A percentile compares a stretch with the other conserved stretches of the same genome.
Evolutionary conservation across 805 yeast genomes (phyloP).

Genomic region (Metschnikowia chrysomelidarum): DNA sequence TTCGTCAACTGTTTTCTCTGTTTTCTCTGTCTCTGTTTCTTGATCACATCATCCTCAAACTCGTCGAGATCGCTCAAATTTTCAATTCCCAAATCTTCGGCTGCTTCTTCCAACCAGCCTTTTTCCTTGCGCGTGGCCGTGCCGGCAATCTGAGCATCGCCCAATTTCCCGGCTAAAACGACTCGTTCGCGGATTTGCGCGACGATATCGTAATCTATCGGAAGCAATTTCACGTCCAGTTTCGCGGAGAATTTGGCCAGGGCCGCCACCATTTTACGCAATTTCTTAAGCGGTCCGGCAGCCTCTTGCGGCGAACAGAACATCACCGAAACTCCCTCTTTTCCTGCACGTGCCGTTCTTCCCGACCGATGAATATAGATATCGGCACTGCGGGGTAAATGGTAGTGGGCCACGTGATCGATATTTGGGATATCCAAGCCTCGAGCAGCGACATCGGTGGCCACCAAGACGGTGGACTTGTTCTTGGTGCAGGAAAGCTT

Average conservation of each 20-base stretch:
- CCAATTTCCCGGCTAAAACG: conserved; percentile 65
- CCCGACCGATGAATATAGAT: conserved; percentile 95
- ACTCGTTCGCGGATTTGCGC: conserved; percentile 69
- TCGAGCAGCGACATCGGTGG: conserved; percentile 98
- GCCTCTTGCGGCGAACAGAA: conserved; percentile 93
- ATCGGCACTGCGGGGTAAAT: conserved; percentile 91
- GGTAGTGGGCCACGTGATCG: conserved; percentile 94
- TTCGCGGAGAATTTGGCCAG: conserved; percentile 33
- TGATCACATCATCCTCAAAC: conserved; percentile 63
- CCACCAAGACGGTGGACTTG: conserved; percentile 69
- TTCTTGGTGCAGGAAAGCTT: conserved; percentile 47
- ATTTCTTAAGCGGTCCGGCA: conserved; percentile 77
- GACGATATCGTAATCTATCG: conserved; percentile 73
- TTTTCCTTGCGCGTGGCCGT: conserved; percentile 65
- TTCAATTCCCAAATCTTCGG: conserved; percentile 88
- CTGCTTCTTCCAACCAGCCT: conserved; percentile 84
- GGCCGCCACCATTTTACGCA: conserved; percentile 55
- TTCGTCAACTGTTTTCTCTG: conserved; percentile 43
- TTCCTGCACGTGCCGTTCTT: conserved; percentile 96
- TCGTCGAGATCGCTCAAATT: conserved; percentile 59
- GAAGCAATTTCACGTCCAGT: conserved; percentile 62
- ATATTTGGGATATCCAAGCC: conserved; percentile 91
- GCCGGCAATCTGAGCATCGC: conserved; percentile 64
- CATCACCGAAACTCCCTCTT: conserved; percentile 92
- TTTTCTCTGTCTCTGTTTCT: conserved; percentile 55